Base-by-base conservation (phyloP, 164 flowering plant genomes). In the Magnolia changhungtana region DNA sequence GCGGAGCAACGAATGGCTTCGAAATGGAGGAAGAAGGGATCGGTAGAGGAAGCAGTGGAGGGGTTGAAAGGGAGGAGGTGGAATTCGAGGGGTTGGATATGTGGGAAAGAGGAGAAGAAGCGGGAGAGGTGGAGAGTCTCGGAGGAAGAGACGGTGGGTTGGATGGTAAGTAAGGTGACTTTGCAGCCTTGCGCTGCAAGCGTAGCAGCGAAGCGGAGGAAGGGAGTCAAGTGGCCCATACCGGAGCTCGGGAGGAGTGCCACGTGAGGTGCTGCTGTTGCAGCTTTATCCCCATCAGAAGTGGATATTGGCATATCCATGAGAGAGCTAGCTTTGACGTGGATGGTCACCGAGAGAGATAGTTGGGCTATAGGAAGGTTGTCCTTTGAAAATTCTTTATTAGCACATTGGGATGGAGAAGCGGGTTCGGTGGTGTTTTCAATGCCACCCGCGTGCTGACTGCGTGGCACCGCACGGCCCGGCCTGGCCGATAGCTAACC, bases 11-110 rank as follows among this genome's bases (percentile, higher is more conserved):
- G 69, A 45, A 86, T 80, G 66, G 85, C 75, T 75, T 85, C 84
- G 16, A 75, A 78, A 50, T 84, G 86, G 69, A 81, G 81, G 74
- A 81, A 80, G 76, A 86, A 88, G 29, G 90, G 89, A 69, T 88
- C 88, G 4, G 72, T 67, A 18, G 69, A 61, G 21, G 59, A 16
- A 11, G 72, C 70, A 8, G 68, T 74, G 52, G 78, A 19, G 13
- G 78, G 51, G 61, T 55, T 3, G 50, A 78, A 37, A 10, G 85
- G 84, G 8, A 74, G 75, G 50, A 81, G 65, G 69, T 80, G 76
- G 74, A 80, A 77, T 11, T 74, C 13, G 8, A 68, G 72, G 18
- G 68, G 55, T 4, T 59, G 77, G 77, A 83, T 49, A 8, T 50
- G 70, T 2, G 80, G 86, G 65, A 64, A 73, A 23, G 82, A 20